Evolutionary conservation across 2,329 filamentous ascomycete genomes (phyloP).

Genomic region (Fusarium marasasianum): DNA sequence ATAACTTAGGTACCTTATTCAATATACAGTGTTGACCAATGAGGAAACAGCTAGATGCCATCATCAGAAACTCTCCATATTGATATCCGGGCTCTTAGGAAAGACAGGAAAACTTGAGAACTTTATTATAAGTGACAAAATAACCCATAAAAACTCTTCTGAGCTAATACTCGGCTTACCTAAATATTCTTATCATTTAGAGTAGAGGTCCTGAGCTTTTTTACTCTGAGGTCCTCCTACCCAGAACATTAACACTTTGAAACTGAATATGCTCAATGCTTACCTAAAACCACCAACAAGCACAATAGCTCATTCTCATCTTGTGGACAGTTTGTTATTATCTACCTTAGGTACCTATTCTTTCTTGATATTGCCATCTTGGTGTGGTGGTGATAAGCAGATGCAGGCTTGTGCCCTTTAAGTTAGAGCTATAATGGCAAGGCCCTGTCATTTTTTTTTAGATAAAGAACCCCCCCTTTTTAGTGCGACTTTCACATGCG

Average conservation of each 20-base stretch:
- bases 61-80: slow-evolving; percentile 3
- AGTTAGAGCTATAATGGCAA: slow-evolving; percentile 1
- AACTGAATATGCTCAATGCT: neutral
- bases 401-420: slow-evolving; percentile 25
- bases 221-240: neutral
- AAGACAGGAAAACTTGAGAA: neutral
- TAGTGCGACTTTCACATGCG: slow-evolving; percentile 45
- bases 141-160: neutral
- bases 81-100: neutral
- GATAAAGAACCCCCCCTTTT: slow-evolving; percentile 38
- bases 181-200: neutral
- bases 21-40: neutral
- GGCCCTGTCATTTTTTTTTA: slow-evolving; percentile 7
- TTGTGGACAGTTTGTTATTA: neutral
- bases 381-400: slow-evolving; percentile 21
- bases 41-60: neutral
- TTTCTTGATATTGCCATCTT: slow-evolving; percentile 1
- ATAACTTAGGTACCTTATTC: neutral
- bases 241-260: neutral
- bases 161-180: neutral
- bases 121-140: neutral
- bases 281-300: neutral
- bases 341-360: neutral
- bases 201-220: neutral
- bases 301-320: neutral